Percentiles rank a stretch among this genome's conserved stretches.
Evolutionary conservation across 345 rosid genomes (phyloP).

Genomic region (Salix brachista): DNA sequence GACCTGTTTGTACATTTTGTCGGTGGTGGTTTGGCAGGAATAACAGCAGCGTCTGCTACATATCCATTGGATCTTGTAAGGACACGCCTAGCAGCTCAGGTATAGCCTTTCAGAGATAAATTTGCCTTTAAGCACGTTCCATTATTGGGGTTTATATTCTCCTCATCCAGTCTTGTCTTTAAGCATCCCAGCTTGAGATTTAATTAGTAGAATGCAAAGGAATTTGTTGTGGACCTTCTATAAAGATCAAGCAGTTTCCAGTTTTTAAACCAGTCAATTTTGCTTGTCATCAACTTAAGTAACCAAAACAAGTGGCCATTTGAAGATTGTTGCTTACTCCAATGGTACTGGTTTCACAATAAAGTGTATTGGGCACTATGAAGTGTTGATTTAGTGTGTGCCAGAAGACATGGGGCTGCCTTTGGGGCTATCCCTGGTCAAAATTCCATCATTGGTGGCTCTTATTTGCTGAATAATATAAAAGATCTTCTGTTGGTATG

Average conservation of each 20-base stretch:
- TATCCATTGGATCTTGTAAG: slow-evolving; percentile 96
- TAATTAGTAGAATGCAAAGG: not conserved
- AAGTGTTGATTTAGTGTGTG: not conserved
- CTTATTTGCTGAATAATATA: not conserved
- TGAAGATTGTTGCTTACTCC: not conserved
- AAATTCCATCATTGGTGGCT: not conserved
- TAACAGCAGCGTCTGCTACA: slow-evolving; percentile 85
- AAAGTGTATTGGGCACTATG: not conserved
- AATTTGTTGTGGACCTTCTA: not conserved
- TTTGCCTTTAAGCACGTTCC: not conserved
- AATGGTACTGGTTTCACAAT: not conserved
- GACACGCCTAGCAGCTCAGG: slow-evolving; percentile 98
- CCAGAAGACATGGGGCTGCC: not conserved
- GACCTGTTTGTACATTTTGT: slow-evolving; percentile 55
- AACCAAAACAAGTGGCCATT: not conserved
- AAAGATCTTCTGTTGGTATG: not conserved
- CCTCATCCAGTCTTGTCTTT: not conserved
- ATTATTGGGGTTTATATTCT: not conserved
- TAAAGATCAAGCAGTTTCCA: not conserved
- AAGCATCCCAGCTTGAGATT: not conserved
- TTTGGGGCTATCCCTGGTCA: not conserved
- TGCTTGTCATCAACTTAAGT: not conserved
- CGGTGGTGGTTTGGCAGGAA: slow-evolving; percentile 91
- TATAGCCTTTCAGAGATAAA: slow-evolving; percentile 7
- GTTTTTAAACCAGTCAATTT: not conserved